Conservation (phyloP, 371 early-diverging fungal species). For the Syncephalis fuscata region DNA sequence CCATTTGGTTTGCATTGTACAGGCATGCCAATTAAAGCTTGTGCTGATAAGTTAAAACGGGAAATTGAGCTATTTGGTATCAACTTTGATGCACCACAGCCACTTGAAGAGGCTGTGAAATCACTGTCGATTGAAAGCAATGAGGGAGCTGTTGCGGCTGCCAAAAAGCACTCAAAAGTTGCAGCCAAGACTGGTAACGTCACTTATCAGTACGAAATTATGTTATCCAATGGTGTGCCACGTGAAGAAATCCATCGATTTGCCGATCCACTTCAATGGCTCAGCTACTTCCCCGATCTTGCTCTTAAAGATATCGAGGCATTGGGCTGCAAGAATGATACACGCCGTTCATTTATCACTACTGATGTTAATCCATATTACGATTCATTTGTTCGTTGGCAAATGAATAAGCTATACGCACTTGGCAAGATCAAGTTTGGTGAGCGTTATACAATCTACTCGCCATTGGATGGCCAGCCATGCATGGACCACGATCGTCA, state of each 20-base stretch:
- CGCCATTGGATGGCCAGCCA: slow-evolving; percentile 93
- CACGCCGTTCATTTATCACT: slow-evolving; percentile 98
- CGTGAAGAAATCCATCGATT: slow-evolving; percentile 86
- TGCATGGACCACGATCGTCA: slow-evolving; percentile 99
- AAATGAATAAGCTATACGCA: slow-evolving; percentile 85
- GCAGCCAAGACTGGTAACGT: slow-evolving; percentile 72
- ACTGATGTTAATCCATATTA: slow-evolving; percentile 99
- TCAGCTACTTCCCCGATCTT: slow-evolving; percentile 89
- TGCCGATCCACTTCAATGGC: slow-evolving; percentile 93
- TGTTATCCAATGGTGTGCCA: slow-evolving; percentile 85
- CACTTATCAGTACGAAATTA: slow-evolving; percentile 93
- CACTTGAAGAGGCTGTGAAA: too few relatives aligned
- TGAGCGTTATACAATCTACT: slow-evolving; percentile 97
- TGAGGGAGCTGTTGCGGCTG: too few relatives aligned
- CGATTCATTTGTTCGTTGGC: slow-evolving; percentile 99
- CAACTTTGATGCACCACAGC: slow-evolving; percentile 45
- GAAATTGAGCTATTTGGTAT: slow-evolving; percentile 91
- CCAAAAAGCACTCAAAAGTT: slow-evolving; percentile 65
- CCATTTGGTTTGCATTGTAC: slow-evolving; percentile 99
- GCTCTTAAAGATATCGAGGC: slow-evolving; percentile 72
- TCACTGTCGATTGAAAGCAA: too few relatives aligned
- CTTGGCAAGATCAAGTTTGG: slow-evolving; percentile 91
- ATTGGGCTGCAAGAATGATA: slow-evolving; percentile 91
- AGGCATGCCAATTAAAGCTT: slow-evolving; percentile 99
- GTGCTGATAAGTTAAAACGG: slow-evolving; percentile 93